Base-by-base conservation (phyloP, 805 yeast genomes). In the Sugiyamaella smithiae region DNA sequence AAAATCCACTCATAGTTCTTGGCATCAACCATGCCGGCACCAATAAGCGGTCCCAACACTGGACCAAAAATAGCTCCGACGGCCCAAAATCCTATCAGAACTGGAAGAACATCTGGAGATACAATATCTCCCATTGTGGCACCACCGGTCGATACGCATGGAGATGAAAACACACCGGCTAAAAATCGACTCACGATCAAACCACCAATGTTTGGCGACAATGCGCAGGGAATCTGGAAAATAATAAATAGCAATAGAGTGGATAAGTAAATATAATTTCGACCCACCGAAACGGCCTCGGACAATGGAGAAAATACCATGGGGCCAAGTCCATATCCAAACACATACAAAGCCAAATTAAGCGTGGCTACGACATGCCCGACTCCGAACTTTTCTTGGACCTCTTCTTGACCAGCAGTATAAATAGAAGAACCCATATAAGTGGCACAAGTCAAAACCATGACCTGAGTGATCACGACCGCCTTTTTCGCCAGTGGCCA, bases 301-400 rank as follows among this genome's bases (percentile, higher is more conserved):
- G 80, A 74, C 11, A 78, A 54, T 1, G 84, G 85, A 1, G 84
- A 85, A 74, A 81, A 78, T 9, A 82, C 52, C 61, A 81, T 66
- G 2, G 86, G 85, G 0, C 88, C 89, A 5, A 78, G 61, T 0
- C 84, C 85, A 56, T 81, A 76, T 0, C 88, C 89, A 41, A 82
- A 61, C n/a, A 83, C 77, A 55, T 76, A 84, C 8, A 82, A 63
- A 0, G 87, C 72, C 2, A 82, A 74, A 14, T 77, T 73, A 41
- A 84, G 66, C n/a, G 78, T 66, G 2, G 80, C 74, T 0, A 72
- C 76, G 12, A 74, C 76, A 36, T 66, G 50, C 1, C 78, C 75
- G 14, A 78, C 67, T 26, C 72, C 72, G 65, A 65, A 78, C 16
- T 63, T 62, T 55, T 62, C 63, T 46, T 71, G 56, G n/a, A 70